These are phyloP conservation scores for Neurospora intermedia DNA, from an alignment of 495 filamentous ascomycete genomes.

Conservation along the genomic window DNA sequence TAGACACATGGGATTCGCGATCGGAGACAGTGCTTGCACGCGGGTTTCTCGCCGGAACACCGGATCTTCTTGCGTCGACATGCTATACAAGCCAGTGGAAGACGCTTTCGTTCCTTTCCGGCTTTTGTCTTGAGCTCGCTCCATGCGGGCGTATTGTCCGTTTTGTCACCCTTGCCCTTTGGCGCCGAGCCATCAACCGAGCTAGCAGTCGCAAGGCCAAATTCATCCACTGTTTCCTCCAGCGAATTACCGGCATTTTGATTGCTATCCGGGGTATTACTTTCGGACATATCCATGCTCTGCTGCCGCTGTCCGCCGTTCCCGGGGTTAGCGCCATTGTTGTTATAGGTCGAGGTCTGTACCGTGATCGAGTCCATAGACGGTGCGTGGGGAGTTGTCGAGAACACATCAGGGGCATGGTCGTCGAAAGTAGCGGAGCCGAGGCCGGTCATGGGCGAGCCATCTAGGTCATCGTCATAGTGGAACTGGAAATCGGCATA, in stretches of 20 bases:
- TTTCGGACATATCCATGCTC: slow-evolving; percentile 35
- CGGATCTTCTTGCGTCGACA: slow-evolving; percentile 96
- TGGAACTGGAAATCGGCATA: slow-evolving; percentile 38
- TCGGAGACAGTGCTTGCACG: slow-evolving; percentile 90
- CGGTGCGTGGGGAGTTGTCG: slow-evolving; percentile 18
- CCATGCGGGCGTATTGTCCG: slow-evolving; percentile 46
- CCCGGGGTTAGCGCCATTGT: neutral
- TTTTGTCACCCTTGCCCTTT: slow-evolving; percentile 45
- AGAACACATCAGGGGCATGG: slow-evolving; percentile 29
- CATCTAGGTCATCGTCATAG: slow-evolving; percentile 29
- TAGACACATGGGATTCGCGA: slow-evolving; percentile 97
- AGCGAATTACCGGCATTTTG: slow-evolving; percentile 33
- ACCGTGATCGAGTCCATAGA: slow-evolving; percentile 27
- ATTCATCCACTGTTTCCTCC: slow-evolving; percentile 43
- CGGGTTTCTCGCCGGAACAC: slow-evolving; percentile 94
- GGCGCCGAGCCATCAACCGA: slow-evolving; percentile 40
- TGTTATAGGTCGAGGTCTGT: slow-evolving; percentile 15
- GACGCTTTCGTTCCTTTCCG: slow-evolving; percentile 36
- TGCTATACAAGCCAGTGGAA: slow-evolving; percentile 91
- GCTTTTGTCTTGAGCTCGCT: slow-evolving; percentile 1
- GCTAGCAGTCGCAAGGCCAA: slow-evolving; percentile 34
- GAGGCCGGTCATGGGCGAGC: slow-evolving; percentile 30
- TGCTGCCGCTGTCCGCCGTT: slow-evolving; percentile 15
- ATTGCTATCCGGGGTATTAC: slow-evolving; percentile 38
- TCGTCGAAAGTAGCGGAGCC: slow-evolving; percentile 22